phyloP scores from a whole-genome alignment of 768 basidiomycete genomes.

The Tricholoma hemisulphureum region DNA sequence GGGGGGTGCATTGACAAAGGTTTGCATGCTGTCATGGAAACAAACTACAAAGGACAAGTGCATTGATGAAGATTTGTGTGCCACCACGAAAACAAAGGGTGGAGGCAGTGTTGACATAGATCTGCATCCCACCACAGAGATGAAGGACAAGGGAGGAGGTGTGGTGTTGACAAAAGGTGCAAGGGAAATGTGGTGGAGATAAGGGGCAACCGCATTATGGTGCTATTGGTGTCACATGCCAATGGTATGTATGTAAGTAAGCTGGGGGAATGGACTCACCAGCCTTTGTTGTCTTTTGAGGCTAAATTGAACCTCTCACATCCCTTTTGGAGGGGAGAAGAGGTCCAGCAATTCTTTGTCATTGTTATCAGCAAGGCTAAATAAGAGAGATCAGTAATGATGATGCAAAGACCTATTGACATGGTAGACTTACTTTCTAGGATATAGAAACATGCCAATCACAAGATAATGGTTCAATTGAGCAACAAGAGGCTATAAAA shows the following conservation, averaged over 20 bases:
- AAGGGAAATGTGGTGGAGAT: background rate
- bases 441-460: background rate
- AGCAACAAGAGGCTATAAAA: background rate
- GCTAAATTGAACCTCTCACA: background rate
- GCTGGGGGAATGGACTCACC: background rate
- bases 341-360: background rate
- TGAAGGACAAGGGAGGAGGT: background rate
- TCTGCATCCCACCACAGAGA: background rate
- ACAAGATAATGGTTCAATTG: background rate
- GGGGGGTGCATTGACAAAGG: background rate
- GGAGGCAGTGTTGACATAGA: background rate
- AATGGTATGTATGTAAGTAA: background rate
- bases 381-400: background rate
- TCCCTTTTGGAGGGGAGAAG: background rate
- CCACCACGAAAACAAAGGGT: background rate
- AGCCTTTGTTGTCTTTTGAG: background rate
- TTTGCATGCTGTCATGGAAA: background rate
- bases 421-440: background rate
- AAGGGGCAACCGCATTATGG: conserved; percentile 13
- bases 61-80: background rate
- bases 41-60: background rate
- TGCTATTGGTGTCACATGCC: background rate
- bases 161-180: background rate
- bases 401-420: background rate
- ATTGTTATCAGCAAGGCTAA: background rate